These are phyloP conservation scores for Artemisia tridentata DNA, from an alignment of 129 eudicot genomes.

Conservation along the genomic window DNA sequence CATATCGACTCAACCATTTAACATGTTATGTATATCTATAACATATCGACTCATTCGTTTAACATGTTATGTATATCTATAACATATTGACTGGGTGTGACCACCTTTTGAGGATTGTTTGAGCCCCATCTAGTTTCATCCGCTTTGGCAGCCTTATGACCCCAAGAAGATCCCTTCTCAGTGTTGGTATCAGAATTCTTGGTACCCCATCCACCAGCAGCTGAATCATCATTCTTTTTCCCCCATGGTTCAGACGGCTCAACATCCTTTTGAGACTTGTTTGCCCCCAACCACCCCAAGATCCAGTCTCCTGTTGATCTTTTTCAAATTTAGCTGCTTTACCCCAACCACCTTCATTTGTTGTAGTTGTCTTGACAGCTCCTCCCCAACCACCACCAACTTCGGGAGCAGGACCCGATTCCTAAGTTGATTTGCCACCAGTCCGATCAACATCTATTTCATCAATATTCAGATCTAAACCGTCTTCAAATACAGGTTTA, in stretches of 20 bases:
- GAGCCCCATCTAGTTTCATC: too few relatives aligned
- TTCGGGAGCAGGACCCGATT: constrained; percentile 17
- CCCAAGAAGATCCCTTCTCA: too few relatives aligned
- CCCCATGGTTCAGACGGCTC: neutral
- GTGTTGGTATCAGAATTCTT: too few relatives aligned
- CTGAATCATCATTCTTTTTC: neutral
- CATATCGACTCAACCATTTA: too few relatives aligned
- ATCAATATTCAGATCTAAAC: constrained; percentile 34
- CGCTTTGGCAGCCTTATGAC: too few relatives aligned
- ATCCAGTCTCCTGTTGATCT: constrained; percentile 9
- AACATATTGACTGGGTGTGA: too few relatives aligned
- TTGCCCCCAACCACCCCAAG: constrained; percentile 28
- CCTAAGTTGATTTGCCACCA: constrained; percentile 37
- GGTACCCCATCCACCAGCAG: constrained; percentile 7
- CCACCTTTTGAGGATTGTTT: too few relatives aligned
- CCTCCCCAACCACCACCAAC: constrained; percentile 41
- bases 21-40: too few relatives aligned
- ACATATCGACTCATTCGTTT: too few relatives aligned
- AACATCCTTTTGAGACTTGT: neutral
- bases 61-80: too few relatives aligned
- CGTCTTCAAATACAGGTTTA: constrained; percentile 75
- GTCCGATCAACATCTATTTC: constrained; percentile 1
- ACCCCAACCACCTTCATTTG: constrained; percentile 32
- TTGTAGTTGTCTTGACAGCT: constrained; percentile 15
- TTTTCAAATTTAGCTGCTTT: constrained; percentile 18